A percentile compares a stretch with the other conserved stretches of the same genome.
Evolutionary conservation across 2,329 filamentous ascomycete genomes (phyloP).

Genomic region (Epicoccum nigrum): DNA sequence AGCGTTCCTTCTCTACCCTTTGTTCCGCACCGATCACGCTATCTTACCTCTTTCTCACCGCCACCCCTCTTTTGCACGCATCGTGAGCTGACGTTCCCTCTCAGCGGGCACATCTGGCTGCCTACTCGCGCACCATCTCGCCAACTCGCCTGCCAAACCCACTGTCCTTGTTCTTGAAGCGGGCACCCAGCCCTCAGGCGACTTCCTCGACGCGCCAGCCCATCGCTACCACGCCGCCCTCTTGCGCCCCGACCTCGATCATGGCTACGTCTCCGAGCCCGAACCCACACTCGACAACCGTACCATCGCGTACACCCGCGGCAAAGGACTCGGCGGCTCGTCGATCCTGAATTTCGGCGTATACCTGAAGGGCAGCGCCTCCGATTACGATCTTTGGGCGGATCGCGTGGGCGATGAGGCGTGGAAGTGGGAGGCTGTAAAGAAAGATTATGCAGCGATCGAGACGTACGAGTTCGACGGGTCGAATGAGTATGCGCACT

Average conservation of each 20-base stretch:
- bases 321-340: slow-evolving; percentile 58
- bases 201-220: slow-evolving; percentile 52
- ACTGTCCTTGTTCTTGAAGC: slow-evolving; percentile 67
- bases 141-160: slow-evolving; percentile 55
- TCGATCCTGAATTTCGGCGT: slow-evolving; percentile 54
- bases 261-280: slow-evolving; percentile 53
- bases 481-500: slow-evolving; percentile 49
- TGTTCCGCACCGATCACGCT: too few relatives aligned
- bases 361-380: slow-evolving; percentile 56
- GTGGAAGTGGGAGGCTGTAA: slow-evolving; percentile 62
- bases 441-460: slow-evolving; percentile 58
- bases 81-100: not conserved
- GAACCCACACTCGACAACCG: slow-evolving; percentile 47
- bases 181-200: slow-evolving; percentile 58
- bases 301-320: slow-evolving; percentile 52
- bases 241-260: slow-evolving; percentile 59
- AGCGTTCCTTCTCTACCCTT: not conserved
- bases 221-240: slow-evolving; percentile 57
- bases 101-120: slow-evolving; percentile 66
- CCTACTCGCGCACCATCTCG: slow-evolving; percentile 60
- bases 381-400: slow-evolving; percentile 69
- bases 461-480: slow-evolving; percentile 58
- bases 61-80: not conserved
- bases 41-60: not conserved
- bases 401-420: slow-evolving; percentile 60